Conservation (phyloP, 441 rosid genomes). For the Hura crepitans region DNA sequence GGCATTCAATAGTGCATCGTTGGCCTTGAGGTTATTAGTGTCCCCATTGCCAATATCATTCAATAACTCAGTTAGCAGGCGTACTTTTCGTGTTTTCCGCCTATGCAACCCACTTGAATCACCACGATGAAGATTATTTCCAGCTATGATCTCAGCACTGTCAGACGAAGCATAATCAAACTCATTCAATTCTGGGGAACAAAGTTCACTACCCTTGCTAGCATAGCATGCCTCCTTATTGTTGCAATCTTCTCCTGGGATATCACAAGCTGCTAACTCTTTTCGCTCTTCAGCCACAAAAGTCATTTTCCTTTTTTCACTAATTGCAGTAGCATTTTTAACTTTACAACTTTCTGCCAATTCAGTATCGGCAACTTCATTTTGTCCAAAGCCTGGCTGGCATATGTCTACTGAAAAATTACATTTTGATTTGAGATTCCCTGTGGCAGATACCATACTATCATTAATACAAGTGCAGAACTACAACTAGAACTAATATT, state of each 20-base stretch:
- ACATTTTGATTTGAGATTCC: slow-evolving; percentile 22
- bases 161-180: slow-evolving; percentile 48
- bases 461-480: slow-evolving; percentile 16
- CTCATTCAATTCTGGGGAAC: slow-evolving; percentile 39
- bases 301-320: slow-evolving; percentile 28
- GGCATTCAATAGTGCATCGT: slow-evolving; percentile 33
- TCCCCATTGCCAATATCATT: slow-evolving; percentile 36
- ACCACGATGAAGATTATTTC: slow-evolving; percentile 28
- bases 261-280: slow-evolving; percentile 33
- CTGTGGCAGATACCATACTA: slow-evolving; percentile 36
- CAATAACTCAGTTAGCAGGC: slow-evolving; percentile 68
- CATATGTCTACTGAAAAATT: slow-evolving; percentile 27
- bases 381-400: slow-evolving; percentile 24
- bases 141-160: slow-evolving; percentile 40
- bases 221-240: slow-evolving; percentile 34
- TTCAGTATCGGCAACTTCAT: slow-evolving; percentile 30
- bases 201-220: slow-evolving; percentile 26
- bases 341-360: slow-evolving; percentile 19
- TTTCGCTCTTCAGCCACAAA: slow-evolving; percentile 24
- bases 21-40: slow-evolving; percentile 25
- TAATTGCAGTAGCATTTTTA: slow-evolving; percentile 20
- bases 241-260: slow-evolving; percentile 32
- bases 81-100: slow-evolving; percentile 62
- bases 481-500: slow-evolving; percentile 2
- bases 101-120: slow-evolving; percentile 45